Base-by-base conservation (phyloP, 1,284 basidiomycete species). In the Marasmius tenuissimus region DNA sequence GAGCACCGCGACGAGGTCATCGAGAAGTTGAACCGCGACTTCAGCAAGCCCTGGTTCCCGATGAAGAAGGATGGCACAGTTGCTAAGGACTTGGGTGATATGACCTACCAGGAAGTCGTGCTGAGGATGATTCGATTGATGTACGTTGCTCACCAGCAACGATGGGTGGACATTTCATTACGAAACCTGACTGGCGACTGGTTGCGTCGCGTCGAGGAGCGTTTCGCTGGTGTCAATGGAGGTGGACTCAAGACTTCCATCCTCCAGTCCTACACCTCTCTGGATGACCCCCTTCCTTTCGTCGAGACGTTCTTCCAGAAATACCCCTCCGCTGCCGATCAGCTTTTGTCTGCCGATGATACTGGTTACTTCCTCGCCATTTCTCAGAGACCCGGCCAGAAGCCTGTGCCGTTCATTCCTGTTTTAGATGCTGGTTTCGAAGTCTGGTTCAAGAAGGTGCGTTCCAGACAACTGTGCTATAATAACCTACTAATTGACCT, bases 381-480 rank as follows among this genome's bases (percentile, higher is more conserved):
- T 71, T 85, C 93, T 49, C 96, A 98, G 76, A 87, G 97, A 60
- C 94, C 94, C 14, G 94, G 94, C 14, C 97, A 99, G 83, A 99
- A 99, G 81, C 97, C 97, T 0, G 96, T 92, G 8, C 97, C 97
- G 1, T 99, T 98, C 83, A 98, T 99, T 69, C 96, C 97, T n/a
- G 89, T 98, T 57, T 85, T 99, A 54, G 96, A 98, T 75, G 86
- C 88, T 27, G 88, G 78, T 68, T 98, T 99, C 73, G 94, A 97
- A 75, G 94, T 98, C 60, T 98, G 96, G 95, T 98, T 98, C 82
- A 98, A 98, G 85, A 97, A 97, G 87, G 93, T 92, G 63, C 33
- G 81, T 68, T 42, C 54, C 34, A 38, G 61, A 63, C 18, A 35
- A 45, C 20, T 50, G 55, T 27, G 35, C 53, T 62, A 42, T 48